Evolutionary conservation across 768 basidiomycete species (phyloP), one percentile per base, ranked within the genome.

Genomic region (Omphalotus guepiniiformis): DNA sequence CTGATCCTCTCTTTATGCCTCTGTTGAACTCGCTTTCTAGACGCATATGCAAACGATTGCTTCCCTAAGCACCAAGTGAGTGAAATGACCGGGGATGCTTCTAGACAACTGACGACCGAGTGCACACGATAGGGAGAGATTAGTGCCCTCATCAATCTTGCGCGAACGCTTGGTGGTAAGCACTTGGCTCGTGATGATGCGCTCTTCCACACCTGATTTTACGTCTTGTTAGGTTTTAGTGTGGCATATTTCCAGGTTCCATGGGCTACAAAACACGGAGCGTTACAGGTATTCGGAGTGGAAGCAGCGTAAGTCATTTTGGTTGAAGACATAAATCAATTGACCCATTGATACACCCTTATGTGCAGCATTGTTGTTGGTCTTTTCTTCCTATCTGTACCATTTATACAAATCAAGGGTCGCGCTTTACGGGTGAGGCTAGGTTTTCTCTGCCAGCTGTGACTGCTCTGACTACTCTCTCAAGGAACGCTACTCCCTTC

Each of bases 191-290:
- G 21, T 8, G 23, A 8, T 18, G 11, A 32, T 25, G 40, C 16
- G 22, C 26, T 44, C 12, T 18, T 21, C 16, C 32, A 23, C 16
- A 19, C n/a, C n/a, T n/a, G n/a, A n/a, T n/a, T n/a, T n/a, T n/a
- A n/a, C n/a, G n/a, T n/a, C 25, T 15, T 8, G 18, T 45, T 15
- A 71, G 74, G 81, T 3, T 84, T 84, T 57, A 73, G 72, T 39
- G 81, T 85, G 18, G 78, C 82, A 1, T 83, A 78, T 61, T 85
- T 78, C 60, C 82, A 85, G 57, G 72, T 83, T 3, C 78, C 78
- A 4, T 83, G 83, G 83, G 80, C 82, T 4, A 57, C 63, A 23
- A 79, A 74, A 53, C 58, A 79, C 48, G 83, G 83, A 13, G 79
- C 82, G 4, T 59, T 83, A 23, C 79, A 83, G 50, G 76, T 78